A percentile compares a stretch with the other conserved stretches of the same genome.
These are phyloP conservation scores for Beauveria pseudobassiana DNA, from an alignment of 2,329 filamentous ascomycete species.

Conservation along the genomic window DNA sequence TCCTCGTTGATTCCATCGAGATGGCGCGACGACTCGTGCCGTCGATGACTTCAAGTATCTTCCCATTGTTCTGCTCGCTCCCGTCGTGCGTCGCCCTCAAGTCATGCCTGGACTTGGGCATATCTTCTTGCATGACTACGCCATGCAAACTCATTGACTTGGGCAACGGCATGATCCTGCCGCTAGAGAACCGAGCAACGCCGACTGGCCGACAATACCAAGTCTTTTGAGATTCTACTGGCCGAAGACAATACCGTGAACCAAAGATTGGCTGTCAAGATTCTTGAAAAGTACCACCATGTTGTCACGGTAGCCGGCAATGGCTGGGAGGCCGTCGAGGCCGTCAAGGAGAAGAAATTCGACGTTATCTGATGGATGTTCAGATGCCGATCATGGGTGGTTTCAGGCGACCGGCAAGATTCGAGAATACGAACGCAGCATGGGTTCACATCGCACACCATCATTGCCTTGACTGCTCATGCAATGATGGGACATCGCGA, in stretches of 20 bases:
- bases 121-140: constrained; percentile 98
- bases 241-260: constrained; percentile 98
- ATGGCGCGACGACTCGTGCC: constrained; percentile 79
- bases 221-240: constrained; percentile 89
- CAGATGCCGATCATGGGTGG: constrained; percentile 99
- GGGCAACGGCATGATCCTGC: constrained; percentile 92
- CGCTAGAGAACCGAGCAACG: constrained; percentile 85
- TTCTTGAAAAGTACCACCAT: constrained; percentile 93
- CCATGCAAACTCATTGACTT: constrained; percentile 91
- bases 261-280: constrained; percentile 91
- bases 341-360: constrained; percentile 86
- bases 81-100: constrained; percentile 87
- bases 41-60: constrained; percentile 97
- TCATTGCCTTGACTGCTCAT: constrained; percentile 94
- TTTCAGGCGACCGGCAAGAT: constrained; percentile 95
- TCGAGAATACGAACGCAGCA: constrained; percentile 81
- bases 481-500: constrained; percentile 98
- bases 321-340: constrained; percentile 84
- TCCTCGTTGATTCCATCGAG: constrained; percentile 89
- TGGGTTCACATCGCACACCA: constrained; percentile 75
- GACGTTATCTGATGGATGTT: constrained; percentile 99
- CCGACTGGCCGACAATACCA: constrained; percentile 91
- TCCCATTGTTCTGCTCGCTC: constrained; percentile 85
- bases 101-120: constrained; percentile 86
- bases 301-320: constrained; percentile 91